phyloP scores from a whole-genome alignment of 140 eudicot species.

The Anethum foeniculum region DNA sequence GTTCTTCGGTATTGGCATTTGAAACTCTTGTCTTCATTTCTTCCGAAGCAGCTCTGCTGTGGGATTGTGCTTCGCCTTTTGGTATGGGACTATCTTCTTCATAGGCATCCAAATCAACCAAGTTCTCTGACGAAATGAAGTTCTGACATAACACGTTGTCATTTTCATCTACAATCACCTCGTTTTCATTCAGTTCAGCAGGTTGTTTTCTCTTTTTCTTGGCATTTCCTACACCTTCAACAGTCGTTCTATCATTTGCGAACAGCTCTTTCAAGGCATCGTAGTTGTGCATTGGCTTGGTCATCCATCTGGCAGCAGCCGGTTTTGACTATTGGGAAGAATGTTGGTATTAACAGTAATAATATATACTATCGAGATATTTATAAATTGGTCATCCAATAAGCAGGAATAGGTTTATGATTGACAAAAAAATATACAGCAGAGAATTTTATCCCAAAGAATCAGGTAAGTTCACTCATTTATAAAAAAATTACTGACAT shows the following conservation, averaged over 20 bases:
- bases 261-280: neutral
- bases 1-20: neutral
- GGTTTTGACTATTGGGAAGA: neutral
- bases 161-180: neutral
- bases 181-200: slow-evolving; percentile 1
- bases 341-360: neutral
- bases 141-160: neutral
- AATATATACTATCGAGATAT: neutral
- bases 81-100: neutral
- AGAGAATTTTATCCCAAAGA: too few species aligned
- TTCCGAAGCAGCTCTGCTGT: slow-evolving; percentile 2
- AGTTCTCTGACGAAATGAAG: neutral
- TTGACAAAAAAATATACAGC: neutral
- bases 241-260: neutral
- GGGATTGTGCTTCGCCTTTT: neutral
- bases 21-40: neutral
- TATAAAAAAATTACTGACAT: neutral
- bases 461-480: neutral
- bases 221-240: neutral
- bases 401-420: neutral
- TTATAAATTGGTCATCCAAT: neutral
- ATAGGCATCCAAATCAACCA: neutral
- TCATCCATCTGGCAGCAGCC: slow-evolving; percentile 1
- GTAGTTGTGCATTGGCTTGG: slow-evolving; percentile 1
- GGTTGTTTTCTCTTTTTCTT: neutral